Base-by-base conservation (phyloP, 192 early-diverging fungal species). In the Coemansia sp. region DNA sequence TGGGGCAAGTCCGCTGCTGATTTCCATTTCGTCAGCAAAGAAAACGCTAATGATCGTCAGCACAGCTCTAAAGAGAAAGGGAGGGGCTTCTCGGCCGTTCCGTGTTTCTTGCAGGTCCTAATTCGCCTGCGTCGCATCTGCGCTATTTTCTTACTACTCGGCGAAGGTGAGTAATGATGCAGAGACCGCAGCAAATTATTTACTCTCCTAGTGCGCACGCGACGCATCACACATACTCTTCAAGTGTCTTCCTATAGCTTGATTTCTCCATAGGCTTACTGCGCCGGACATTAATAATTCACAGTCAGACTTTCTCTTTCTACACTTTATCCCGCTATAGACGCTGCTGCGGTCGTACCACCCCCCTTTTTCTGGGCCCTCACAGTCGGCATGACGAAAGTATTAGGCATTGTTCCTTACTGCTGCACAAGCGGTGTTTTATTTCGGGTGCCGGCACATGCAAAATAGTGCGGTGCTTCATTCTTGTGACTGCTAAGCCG, bases 401-500 rank as follows among this genome's bases (percentile, higher is more conserved):
- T 23, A 26, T 26, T 28, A 0, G 47, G 12, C 23, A 50, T 23
- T 50, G 48, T 50, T 20, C n/a, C 43, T 20, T 45, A 10, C 50
- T 53, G 26, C 50, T 31, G 26, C 14, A 14, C 26, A 5, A 25
- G 8, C 47, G 50, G 25, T 53, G 41, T 25, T 16, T 53, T 25
- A 16, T 31, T 50, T 20, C 47, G 18, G 18, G 25, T 31, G 14
- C 25, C 50, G 25, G 26, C 11, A 31, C 10, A 53, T 11, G 14
- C 13, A 53, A 53, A 53, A 20, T 21, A 53, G 26, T 53, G 12
- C 10, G 5, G 7, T 31, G 9, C 26, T 16, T 25, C 50, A 53
- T 31, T 28, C 50, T 28, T 53, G 50, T 53, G 50, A 53, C 50
- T 53, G 50, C 50, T 53, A 53, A 53, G 50, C 23, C 50, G 20